Base-by-base conservation (phyloP, 1,284 basidiomycete species). In the Meira miltonrushii region DNA sequence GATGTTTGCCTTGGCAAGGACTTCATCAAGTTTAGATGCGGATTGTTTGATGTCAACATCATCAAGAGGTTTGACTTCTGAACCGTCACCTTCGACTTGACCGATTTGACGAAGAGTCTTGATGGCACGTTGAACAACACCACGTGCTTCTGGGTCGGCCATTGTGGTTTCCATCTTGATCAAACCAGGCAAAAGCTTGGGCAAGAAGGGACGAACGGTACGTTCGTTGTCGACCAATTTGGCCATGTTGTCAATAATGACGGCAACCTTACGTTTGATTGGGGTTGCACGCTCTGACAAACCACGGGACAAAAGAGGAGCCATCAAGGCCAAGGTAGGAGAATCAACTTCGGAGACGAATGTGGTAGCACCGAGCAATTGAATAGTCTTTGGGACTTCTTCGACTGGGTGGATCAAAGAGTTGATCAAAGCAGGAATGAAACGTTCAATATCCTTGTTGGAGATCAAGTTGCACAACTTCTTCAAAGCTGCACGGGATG, bases 291-390 rank as follows among this genome's bases (percentile, higher is more conserved):
- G 71, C 73, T 78, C 75, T 55, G 65, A 67, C 52, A 97, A 85
- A 87, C 95, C 95, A 85, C 95, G 92, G 66, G 89, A 86, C 65
- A 99, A 85, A 48, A 99, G 88, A 75, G 94, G 95, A 62, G 94
- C 94, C 91, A 98, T 97, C 72, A 99, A 88, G 71, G 95, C 96
- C 74, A 99, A 88, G 69, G 95, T 98, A 64, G 95, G 87, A 65
- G 94, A 93, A 80, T 98, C 95, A 82, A 99, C 95, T 85, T 98
- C 95, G 65, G 93, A 92, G 87, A 99, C 95, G 87, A 98, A 98
- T 80, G 95, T 98, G 82, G 95, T 98, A 62, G 95, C 88, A 80
- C 93, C 93, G 81, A 98, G 92, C 81, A 96, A 88, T 78, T 85
- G 85, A 78, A 98, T 91, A 75, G 92, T 96, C 79, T 88, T 90